Evolutionary conservation across 495 filamentous ascomycete species (phyloP).

Genomic region (Penicillium coprophilum): DNA sequence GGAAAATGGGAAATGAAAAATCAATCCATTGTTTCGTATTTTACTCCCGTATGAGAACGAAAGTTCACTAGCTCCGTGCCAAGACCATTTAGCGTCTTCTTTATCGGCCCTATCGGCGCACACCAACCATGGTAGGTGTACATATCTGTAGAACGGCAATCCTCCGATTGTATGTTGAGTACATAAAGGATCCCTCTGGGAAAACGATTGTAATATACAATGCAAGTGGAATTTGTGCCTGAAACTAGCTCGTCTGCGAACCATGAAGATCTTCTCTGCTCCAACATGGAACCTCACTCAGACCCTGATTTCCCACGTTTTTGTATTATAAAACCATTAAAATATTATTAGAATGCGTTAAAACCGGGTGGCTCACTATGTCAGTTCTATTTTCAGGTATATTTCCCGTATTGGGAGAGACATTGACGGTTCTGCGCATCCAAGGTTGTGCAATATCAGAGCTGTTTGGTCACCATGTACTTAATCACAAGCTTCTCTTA

Average conservation of each 20-base stretch:
- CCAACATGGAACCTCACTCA: neutral
- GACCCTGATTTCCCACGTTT: constrained; percentile 2
- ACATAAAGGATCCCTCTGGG: no score
- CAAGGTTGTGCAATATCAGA: constrained; percentile 6
- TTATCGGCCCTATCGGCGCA: constrained; percentile 20
- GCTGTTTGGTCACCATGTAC: neutral
- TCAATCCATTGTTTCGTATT: no score
- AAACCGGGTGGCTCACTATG: neutral
- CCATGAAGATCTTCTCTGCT: neutral
- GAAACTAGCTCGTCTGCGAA: constrained; percentile 7
- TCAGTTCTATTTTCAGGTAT: constrained; percentile 8
- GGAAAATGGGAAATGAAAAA: neutral
- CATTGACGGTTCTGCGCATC: neutral
- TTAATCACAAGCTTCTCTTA: neutral
- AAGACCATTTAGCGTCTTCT: constrained; percentile 2
- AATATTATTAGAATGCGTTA: constrained; percentile 21
- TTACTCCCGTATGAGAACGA: no score
- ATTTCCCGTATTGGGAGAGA: constrained; percentile 4
- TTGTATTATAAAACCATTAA: constrained; percentile 12
- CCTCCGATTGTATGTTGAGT: neutral
- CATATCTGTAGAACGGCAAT: neutral
- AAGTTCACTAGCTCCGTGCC: constrained; percentile 6
- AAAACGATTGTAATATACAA: neutral
- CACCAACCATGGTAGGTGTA: neutral
- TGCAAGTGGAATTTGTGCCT: neutral